Conservation (phyloP, 2,329 filamentous ascomycete genomes). For the Fusarium verticillioides region DNA sequence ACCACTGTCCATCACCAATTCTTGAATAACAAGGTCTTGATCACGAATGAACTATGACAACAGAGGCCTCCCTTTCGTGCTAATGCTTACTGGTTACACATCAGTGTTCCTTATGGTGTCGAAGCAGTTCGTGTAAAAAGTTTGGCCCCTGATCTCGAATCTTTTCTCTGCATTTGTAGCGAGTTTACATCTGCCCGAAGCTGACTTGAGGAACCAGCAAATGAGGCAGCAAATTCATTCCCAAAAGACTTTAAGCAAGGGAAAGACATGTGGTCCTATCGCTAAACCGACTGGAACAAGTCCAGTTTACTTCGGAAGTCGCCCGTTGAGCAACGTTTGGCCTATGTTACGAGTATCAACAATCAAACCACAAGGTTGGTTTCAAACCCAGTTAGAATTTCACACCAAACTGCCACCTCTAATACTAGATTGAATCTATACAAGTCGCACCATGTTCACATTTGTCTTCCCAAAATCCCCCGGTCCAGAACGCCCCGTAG, state of each 20-base stretch:
- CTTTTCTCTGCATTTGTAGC: background rate
- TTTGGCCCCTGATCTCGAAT: background rate
- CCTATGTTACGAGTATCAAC: background rate
- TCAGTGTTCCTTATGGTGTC: background rate
- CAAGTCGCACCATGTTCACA: conserved; percentile 46
- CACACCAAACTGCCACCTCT: conserved; percentile 45
- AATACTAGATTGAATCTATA: conserved; percentile 48
- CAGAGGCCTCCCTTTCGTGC: background rate
- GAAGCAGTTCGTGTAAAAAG: background rate
- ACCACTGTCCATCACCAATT: background rate
- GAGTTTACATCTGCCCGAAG: background rate
- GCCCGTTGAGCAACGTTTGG: background rate
- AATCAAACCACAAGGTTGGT: conserved; percentile 5
- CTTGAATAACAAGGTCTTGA: background rate
- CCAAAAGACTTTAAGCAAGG: background rate
- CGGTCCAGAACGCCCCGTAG: conserved; percentile 46
- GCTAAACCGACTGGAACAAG: background rate
- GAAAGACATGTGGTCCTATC: background rate
- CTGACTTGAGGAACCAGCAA: background rate
- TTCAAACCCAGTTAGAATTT: conserved; percentile 43
- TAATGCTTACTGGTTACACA: background rate
- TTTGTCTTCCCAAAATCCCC: conserved; percentile 45
- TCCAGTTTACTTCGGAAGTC: background rate
- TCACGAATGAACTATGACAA: background rate
- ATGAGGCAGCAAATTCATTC: background rate